Evolutionary conservation across 2,329 filamentous ascomycete genomes (phyloP).

Genomic region (Fusarium redolens): DNA sequence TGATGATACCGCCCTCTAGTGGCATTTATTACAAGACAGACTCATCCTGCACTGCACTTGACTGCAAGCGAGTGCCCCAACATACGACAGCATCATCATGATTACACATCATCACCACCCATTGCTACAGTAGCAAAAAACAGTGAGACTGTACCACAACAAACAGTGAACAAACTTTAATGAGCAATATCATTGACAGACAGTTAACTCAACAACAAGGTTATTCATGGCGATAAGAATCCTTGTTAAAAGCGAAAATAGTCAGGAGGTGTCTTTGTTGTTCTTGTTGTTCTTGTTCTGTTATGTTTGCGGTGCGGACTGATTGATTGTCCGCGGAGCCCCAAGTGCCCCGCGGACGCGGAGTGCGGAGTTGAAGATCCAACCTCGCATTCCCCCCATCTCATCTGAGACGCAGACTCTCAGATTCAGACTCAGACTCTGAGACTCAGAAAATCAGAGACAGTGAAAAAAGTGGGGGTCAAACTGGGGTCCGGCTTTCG

Average conservation of each 20-base stretch:
- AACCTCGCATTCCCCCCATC: background rate
- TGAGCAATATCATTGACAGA: background rate
- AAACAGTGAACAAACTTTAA: background rate
- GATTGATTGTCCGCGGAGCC: slow-evolving; percentile 21
- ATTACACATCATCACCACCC: background rate
- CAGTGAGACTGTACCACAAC: background rate
- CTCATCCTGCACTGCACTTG: background rate
- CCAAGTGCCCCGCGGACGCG: slow-evolving; percentile 24
- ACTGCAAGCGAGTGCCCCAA: background rate
- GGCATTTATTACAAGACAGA: background rate
- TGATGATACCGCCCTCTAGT: slow-evolving; percentile 8
- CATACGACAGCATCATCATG: slow-evolving; percentile 9
- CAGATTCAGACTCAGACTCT: background rate
- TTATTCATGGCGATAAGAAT: background rate
- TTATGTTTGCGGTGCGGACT: background rate
- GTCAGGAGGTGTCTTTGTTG: background rate
- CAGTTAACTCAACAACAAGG: background rate
- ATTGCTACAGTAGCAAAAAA: background rate
- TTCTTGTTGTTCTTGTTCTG: background rate
- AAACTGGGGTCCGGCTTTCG: slow-evolving; percentile 43
- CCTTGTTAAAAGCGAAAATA: background rate
- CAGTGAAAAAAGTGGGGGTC: background rate
- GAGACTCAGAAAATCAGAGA: background rate
- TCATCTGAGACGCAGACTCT: background rate
- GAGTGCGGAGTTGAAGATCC: slow-evolving; percentile 37